Evolutionary conservation across 371 early-diverging fungal genomes (phyloP), one percentile per base, ranked within the genome.

Genomic region (Umbelopsis sp.): DNA sequence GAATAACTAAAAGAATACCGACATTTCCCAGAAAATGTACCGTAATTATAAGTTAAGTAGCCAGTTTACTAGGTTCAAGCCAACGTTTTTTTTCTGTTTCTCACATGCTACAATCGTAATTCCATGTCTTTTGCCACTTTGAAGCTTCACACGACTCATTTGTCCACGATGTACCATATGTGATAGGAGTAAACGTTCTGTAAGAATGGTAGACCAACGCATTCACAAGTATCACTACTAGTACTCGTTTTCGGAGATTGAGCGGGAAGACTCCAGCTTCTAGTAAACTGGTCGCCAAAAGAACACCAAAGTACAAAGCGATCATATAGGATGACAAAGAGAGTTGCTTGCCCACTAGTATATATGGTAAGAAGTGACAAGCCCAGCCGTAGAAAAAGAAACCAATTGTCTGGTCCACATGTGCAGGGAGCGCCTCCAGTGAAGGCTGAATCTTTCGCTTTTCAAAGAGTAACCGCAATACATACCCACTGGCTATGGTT

Each of bases 311-410:
- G 70, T 94, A 94, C 11, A 97, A 86, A 1, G 96, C 91, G 7
- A 99, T 98, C 22, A 99, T 86, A 74, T 99, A 99, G 80, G 99
- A 98, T 77, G 99, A 98, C 53, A 98, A 78, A 78, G 99, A 99
- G n/a, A 97, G 82, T 76, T 94, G 94, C 32, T 99, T 92, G 11
- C 88, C 89, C 93, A 97, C 93, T 32, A 97, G 73, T 82, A 96
- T 97, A 81, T 98, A 99, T 2, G 99, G 98, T 1, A 97, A 57
- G 80, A 92, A 99, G 80, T 99, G 99, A 24, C 94, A 75, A 9
- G 86, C 67, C 97, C 97, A 99, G 14, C 89, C 95, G 29, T 91
- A 70, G 29, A 87, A 82, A 70, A 94, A 86, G 80, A 97, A 97
- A 22, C 96, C 95, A 53, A 88, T 88, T 1, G 88, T 81, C 14